Conservation (phyloP, 192 early-diverging fungal genomes). For the Pilobolus umbonatus region DNA sequence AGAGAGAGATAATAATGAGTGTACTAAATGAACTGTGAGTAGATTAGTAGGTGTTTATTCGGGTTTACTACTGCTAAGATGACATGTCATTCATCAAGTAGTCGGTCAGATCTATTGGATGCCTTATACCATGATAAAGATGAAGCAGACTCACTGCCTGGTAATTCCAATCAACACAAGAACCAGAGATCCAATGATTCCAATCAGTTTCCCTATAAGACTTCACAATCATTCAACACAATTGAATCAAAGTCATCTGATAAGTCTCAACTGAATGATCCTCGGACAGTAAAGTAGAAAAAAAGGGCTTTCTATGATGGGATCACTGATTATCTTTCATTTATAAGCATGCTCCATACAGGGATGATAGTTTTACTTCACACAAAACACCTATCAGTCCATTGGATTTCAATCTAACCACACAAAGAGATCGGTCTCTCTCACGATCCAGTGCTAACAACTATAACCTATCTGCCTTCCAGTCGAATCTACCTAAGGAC, state of each 20-base stretch:
- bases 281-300: background rate
- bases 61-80: constrained; percentile 43
- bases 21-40: background rate
- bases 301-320: no score
- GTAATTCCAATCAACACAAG: background rate
- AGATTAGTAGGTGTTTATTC: constrained; percentile 43
- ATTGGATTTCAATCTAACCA: constrained; percentile 25
- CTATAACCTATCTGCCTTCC: no score
- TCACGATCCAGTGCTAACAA: no score
- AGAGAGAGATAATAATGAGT: no score
- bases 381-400: constrained; percentile 20
- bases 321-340: no score
- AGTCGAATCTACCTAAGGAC: background rate
- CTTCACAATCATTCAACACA: constrained; percentile 8
- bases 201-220: background rate
- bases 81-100: constrained; percentile 35
- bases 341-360: background rate
- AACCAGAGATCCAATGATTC: background rate
- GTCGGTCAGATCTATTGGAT: constrained; percentile 27
- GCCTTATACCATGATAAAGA: constrained; percentile 11
- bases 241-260: background rate
- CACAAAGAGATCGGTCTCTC: constrained; percentile 7
- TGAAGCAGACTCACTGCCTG: constrained; percentile 12
- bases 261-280: constrained; percentile 6
- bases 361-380: background rate